These are phyloP conservation scores for Mycena sp. DNA, from an alignment of 1,284 basidiomycete genomes.

Conservation along the genomic window DNA sequence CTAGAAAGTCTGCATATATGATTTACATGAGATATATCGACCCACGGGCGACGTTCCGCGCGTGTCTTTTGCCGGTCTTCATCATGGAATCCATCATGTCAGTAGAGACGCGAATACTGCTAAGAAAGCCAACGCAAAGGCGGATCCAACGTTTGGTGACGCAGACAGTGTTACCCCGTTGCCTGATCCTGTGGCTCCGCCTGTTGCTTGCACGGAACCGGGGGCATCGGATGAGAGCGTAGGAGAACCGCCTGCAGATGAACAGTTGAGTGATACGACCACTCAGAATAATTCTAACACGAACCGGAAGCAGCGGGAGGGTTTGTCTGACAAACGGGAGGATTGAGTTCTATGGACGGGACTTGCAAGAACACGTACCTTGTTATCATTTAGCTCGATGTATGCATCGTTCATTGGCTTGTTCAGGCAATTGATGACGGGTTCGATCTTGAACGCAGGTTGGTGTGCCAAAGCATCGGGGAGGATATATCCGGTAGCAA, in stretches of 20 bases:
- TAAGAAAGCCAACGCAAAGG: not conserved
- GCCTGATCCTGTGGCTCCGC: slow-evolving; percentile 30
- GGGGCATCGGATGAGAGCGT: slow-evolving; percentile 48
- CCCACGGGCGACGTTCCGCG: too few relatives aligned
- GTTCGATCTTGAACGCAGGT: slow-evolving; percentile 68
- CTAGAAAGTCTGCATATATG: slow-evolving; percentile 2
- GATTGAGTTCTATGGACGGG: too few relatives aligned
- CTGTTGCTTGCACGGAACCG: slow-evolving; percentile 36
- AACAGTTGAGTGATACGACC: not conserved
- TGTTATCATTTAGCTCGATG: slow-evolving; percentile 74
- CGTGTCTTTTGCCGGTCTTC: too few relatives aligned
- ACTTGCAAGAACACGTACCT: too few relatives aligned
- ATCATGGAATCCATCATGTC: too few relatives aligned
- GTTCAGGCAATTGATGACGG: slow-evolving; percentile 72
- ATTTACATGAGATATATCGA: too few relatives aligned
- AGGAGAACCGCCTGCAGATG: slow-evolving; percentile 35
- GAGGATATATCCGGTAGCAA: slow-evolving; percentile 77
- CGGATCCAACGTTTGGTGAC: not conserved
- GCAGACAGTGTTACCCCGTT: not conserved
- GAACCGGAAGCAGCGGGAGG: slow-evolving; percentile 52
- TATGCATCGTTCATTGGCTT: slow-evolving; percentile 62
- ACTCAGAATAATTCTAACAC: slow-evolving; percentile 19
- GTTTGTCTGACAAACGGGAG: too few relatives aligned
- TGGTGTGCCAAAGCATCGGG: slow-evolving; percentile 71
- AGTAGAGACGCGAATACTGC: too few relatives aligned